Evolutionary conservation across 805 yeast genomes (phyloP), one percentile per base, ranked within the genome.

Genomic region (Cyberlindnera bimundalis): DNA sequence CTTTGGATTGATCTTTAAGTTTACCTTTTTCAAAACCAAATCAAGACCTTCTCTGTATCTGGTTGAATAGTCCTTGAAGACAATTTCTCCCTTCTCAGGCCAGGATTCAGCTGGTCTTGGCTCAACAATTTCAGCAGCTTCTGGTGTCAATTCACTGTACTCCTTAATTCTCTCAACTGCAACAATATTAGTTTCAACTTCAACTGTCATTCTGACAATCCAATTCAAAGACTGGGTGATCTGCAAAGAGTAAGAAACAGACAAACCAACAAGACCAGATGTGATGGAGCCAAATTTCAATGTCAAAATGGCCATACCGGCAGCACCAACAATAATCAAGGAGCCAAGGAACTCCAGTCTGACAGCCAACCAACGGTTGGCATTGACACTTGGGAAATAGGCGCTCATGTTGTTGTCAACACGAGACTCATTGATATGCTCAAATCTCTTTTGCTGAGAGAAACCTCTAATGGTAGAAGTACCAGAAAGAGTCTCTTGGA

Each of bases 171-270:
- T 81, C 68, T 91, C 99, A 33, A 95, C 96, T 15, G 96, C 85
- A 28, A 93, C 99, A 67, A 93, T 90, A 64, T 89, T 91, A 11
- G 97, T 89, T 64, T 93, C 99, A 33, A 93, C 96, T 55, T 93
- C 99, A 32, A 93, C 99, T 0, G 97, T 87, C 98, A 90, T 91
- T 67, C 99, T 78, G 23, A 93, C 98, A 64, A 93, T 88, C 97
- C 97, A 91, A 63, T 89, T 91, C 64, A 93, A 74, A 0, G 96
- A 76, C 64, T 89, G 96, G 0, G 99, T 93, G 46, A 90, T 76
- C 62, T 88, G 96, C 48, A 93, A 71, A 2, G 99, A 91, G 64
- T 93, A 95, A 34, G 95, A 84, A 53, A 93, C 84, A 17, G 96
- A 83, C 54, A 93, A 72, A 71, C 99, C 99, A 56, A 90, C 90